Base-by-base conservation (phyloP, 805 yeast genomes). In the Cyberlindnera saturnus region DNA sequence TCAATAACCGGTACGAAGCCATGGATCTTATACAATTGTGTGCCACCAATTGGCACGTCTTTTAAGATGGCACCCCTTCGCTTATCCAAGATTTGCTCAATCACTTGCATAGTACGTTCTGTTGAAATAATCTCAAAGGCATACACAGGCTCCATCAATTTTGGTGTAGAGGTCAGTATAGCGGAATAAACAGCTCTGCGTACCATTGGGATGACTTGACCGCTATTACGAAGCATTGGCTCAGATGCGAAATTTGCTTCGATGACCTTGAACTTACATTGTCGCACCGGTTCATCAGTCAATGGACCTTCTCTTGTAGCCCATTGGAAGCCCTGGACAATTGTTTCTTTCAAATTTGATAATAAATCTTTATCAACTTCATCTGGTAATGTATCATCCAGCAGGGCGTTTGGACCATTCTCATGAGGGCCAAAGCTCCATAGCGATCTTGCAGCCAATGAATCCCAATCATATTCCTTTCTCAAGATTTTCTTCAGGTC, bases 1-100 rank as follows among this genome's bases (percentile, higher is more conserved):
- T 93, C 99, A 38, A 93, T 85, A 1, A 86, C 93, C 0, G 99
- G 99, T 0, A 93, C 66, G 28, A 61, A 63, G 0, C 90, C 96
- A 33, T 65, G 65, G 0, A 88, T 65, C 45, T 67, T 71, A 53
- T 70, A 77, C 9, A 91, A 62, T 11, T 77, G 84, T 0, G 98
- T 81, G 0, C 87, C 96, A 0, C 79, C 80, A 18, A 91, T 75
- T 2, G 87, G 79, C 0, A 46, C 48, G 31, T 72, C 75, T 0
- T 59, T 56, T 6, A 67, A 47, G 0, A 78, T 65, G 4, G 69
- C 68, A 4, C 97, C 98, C 56, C 98, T 75, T 61, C 98, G 73
- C 43, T 67, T 74, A 4, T 68, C 70, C 14, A 91, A 57, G 8
- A 75, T 54, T 36, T 65, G 66, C 36, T 75, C 72, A 3, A 82